Conservation (phyloP, 164 flowering plant species). For the Vitis rupestris region DNA sequence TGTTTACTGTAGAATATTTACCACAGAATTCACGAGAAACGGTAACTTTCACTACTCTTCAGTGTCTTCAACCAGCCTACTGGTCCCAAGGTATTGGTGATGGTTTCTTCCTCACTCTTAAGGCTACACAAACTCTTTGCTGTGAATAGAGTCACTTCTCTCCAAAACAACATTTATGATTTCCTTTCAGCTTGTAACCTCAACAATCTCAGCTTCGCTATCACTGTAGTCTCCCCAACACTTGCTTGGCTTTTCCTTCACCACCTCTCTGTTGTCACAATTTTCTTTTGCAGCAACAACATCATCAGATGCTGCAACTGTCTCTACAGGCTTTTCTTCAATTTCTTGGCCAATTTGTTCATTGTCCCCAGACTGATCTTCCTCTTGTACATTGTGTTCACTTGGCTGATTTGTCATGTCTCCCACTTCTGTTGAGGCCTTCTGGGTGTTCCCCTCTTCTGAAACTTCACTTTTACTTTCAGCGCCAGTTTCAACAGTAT, state of each 20-base stretch:
- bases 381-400: slow-evolving; percentile 11
- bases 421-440: slow-evolving; percentile 7
- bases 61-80: no score
- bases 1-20: no score
- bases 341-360: slow-evolving; percentile 15
- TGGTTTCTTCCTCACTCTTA: neutral
- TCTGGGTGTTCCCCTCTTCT: slow-evolving; percentile 25
- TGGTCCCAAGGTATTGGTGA: neutral
- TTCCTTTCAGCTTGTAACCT: slow-evolving; percentile 38
- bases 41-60: no score
- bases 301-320: slow-evolving; percentile 10
- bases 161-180: neutral
- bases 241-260: slow-evolving; percentile 42
- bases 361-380: slow-evolving; percentile 21
- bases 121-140: slow-evolving; percentile 1
- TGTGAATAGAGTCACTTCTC: neutral
- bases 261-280: slow-evolving; percentile 9
- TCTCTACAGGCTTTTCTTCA: slow-evolving; percentile 28
- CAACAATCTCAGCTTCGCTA: slow-evolving; percentile 59
- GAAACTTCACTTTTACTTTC: slow-evolving; percentile 25
- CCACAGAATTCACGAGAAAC: no score
- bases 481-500: slow-evolving; percentile 25
- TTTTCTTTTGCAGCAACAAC: slow-evolving; percentile 22
- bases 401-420: slow-evolving; percentile 15
- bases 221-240: slow-evolving; percentile 91